Conservation (phyloP, 306 rosid genomes). For the Cotoneaster glaucophyllus region DNA sequence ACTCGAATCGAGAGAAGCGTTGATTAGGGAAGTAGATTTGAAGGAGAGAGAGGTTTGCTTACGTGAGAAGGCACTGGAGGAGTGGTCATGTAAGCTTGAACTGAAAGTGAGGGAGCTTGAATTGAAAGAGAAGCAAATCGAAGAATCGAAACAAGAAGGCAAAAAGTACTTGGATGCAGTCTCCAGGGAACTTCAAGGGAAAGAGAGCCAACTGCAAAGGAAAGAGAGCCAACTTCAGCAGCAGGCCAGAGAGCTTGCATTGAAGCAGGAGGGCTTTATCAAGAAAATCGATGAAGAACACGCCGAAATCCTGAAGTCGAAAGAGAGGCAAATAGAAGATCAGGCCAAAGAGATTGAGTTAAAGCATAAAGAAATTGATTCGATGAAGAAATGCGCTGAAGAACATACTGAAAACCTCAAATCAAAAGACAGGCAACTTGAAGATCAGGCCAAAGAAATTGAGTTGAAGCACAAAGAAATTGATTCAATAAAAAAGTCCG, state of each 20-base stretch:
- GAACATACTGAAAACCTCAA: constrained; percentile 9
- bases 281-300: too few relatives aligned
- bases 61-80: background rate
- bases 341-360: constrained; percentile 12
- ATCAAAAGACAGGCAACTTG: constrained; percentile 7
- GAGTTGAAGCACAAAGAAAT: constrained; percentile 14
- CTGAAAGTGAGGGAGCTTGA: constrained; percentile 8
- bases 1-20: background rate
- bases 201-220: too few relatives aligned
- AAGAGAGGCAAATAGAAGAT: constrained; percentile 19
- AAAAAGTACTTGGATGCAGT: background rate
- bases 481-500: constrained; percentile 1
- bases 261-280: too few relatives aligned
- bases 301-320: background rate
- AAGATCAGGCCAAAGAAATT: constrained; percentile 9
- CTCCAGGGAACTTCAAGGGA: constrained; percentile 11
- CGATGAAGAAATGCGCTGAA: constrained; percentile 5
- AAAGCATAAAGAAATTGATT: constrained; percentile 15
- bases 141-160: background rate
- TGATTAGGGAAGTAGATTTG: background rate
- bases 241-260: too few relatives aligned
- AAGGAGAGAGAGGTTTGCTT: background rate
- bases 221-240: background rate
- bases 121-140: background rate
- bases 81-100: background rate